phyloP scores from a whole-genome alignment of 2,329 filamentous ascomycete species.

The Harringtonia lauricola region DNA sequence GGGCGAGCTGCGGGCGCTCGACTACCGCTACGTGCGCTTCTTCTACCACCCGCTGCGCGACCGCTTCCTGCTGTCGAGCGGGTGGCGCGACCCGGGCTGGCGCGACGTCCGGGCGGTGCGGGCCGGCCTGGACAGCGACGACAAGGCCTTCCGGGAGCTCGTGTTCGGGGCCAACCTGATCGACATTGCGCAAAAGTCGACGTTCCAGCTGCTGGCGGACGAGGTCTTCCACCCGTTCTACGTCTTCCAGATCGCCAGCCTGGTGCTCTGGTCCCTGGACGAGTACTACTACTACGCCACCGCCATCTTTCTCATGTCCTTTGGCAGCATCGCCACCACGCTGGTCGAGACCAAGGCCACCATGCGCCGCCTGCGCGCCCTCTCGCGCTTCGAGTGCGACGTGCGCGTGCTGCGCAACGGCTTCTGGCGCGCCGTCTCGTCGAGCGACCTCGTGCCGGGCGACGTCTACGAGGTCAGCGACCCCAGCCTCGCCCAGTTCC shows the following conservation, averaged over 20 bases:
- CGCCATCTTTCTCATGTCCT: conserved; percentile 90
- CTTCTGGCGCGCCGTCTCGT: conserved; percentile 87
- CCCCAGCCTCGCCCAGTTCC: conserved; percentile 76
- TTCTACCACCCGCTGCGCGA: conserved; percentile 84
- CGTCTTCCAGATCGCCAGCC: conserved; percentile 91
- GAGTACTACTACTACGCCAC: conserved; percentile 96
- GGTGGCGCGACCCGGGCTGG: conserved; percentile 94
- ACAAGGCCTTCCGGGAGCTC: conserved; percentile 69
- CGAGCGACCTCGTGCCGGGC: conserved; percentile 81
- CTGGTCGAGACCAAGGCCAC: conserved; percentile 86
- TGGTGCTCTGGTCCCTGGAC: conserved; percentile 89
- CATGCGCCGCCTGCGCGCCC: conserved; percentile 80
- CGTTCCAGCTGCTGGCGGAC: conserved; percentile 73
- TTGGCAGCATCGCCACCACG: conserved; percentile 82
- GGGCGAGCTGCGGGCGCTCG: conserved; percentile 61
- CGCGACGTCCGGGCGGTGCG: conserved; percentile 65
- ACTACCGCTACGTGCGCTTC: conserved; percentile 91
- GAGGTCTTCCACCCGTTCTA: conserved; percentile 98
- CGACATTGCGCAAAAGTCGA: conserved; percentile 83
- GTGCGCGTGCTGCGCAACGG: conserved; percentile 87
- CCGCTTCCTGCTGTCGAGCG: conserved; percentile 74
- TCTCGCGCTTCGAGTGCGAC: conserved; percentile 91
- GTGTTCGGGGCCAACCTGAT: conserved; percentile 89
- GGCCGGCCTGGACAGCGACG: conserved; percentile 74
- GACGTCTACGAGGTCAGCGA: conserved; percentile 97